A percentile compares a stretch with the other conserved stretches of the same genome.
phyloP scores from a whole-genome alignment of 805 yeast genomes.

The Saturnispora halmiae region DNA sequence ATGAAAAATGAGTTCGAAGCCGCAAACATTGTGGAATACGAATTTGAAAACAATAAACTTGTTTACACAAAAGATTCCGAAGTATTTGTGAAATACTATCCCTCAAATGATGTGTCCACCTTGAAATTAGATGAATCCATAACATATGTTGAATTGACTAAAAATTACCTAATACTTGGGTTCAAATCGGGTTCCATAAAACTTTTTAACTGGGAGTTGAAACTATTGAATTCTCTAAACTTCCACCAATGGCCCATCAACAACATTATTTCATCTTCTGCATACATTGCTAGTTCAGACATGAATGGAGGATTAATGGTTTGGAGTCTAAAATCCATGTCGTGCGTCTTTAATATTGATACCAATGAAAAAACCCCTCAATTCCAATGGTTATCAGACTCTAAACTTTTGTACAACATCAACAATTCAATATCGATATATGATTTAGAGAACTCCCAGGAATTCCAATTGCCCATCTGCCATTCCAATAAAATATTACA shows the following conservation, averaged over 20 bases:
- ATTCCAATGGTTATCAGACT: background rate
- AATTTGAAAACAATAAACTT: no score
- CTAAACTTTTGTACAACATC: background rate
- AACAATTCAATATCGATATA: background rate
- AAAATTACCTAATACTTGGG: background rate
- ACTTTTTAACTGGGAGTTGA: background rate
- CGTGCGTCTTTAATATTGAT: background rate
- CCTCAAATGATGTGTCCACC: no score
- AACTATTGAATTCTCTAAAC: background rate
- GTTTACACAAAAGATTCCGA: no score
- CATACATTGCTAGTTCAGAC: background rate
- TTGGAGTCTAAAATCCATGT: background rate
- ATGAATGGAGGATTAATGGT: background rate
- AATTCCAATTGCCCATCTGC: background rate
- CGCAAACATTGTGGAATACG: background rate
- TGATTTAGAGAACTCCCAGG: background rate
- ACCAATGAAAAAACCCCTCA: background rate
- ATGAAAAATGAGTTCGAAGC: background rate
- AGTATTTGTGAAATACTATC: no score
- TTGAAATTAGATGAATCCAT: background rate
- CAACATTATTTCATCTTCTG: background rate
- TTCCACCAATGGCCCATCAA: background rate
- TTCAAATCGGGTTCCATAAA: background rate
- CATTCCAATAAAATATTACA: constrained; percentile 3
- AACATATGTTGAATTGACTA: background rate